Percentiles rank a stretch among this genome's conserved stretches.
Conservation (phyloP, 2,329 filamentous ascomycete genomes). For the Bimuria novae-zelandiae region DNA sequence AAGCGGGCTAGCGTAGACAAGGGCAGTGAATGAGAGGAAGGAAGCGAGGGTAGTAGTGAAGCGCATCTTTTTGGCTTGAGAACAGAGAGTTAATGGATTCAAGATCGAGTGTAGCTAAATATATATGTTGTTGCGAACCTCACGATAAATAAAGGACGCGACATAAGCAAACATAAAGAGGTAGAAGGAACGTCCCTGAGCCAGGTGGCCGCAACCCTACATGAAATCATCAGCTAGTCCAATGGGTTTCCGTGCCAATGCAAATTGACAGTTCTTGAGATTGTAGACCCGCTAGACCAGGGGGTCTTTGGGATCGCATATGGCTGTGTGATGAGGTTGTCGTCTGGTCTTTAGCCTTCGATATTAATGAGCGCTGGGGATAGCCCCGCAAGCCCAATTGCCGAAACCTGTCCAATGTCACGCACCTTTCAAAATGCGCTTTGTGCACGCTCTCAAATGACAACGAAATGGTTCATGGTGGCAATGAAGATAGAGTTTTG, state of each 20-base stretch:
- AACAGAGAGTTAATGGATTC: background rate
- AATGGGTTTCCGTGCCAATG: slow-evolving; percentile 3
- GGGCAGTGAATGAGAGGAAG: slow-evolving; percentile 4
- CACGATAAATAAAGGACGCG: too few relatives aligned
- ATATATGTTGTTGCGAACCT: background rate
- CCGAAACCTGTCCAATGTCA: slow-evolving; percentile 4
- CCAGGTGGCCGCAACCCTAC: background rate
- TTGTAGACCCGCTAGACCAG: slow-evolving; percentile 9
- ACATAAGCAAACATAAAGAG: background rate
- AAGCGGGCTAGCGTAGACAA: slow-evolving; percentile 7
- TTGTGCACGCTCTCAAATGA: too few relatives aligned
- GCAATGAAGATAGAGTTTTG: too few relatives aligned
- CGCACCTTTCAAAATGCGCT: too few relatives aligned
- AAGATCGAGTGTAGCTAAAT: background rate
- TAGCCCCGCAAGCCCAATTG: slow-evolving; percentile 9
- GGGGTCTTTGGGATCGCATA: slow-evolving; percentile 1
- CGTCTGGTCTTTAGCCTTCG: slow-evolving; percentile 12
- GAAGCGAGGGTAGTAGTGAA: slow-evolving; percentile 10
- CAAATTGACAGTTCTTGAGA: background rate
- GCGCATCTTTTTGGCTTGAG: slow-evolving; percentile 16
- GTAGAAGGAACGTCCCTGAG: background rate
- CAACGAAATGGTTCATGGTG: too few relatives aligned
- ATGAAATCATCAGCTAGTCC: background rate
- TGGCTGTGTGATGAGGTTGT: slow-evolving; percentile 3
- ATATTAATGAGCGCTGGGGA: slow-evolving; percentile 14